Evolutionary conservation across 2,329 filamentous ascomycete genomes (phyloP).

Genomic region (Fonsecaea pedrosoi): DNA sequence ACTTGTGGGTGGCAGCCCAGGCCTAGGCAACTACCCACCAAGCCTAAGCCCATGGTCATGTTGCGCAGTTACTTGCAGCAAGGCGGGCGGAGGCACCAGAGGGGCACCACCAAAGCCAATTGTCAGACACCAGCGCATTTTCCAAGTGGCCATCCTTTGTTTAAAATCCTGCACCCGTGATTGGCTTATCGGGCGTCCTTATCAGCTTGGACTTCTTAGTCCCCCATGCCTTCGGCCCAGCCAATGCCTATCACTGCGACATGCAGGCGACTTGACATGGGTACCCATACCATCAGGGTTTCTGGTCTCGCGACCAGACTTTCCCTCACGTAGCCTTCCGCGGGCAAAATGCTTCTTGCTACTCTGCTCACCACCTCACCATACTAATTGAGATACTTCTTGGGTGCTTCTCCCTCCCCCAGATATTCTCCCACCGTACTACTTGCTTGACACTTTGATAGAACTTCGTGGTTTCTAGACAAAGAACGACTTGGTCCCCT

Average conservation of each 20-base stretch:
- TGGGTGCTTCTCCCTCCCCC: neutral
- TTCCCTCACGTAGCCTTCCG: constrained; percentile 2
- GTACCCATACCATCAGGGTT: constrained; percentile 6
- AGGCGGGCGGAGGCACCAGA: neutral
- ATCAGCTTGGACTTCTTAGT: constrained; percentile 12
- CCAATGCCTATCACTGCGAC: constrained; percentile 12
- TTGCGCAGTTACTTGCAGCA: neutral
- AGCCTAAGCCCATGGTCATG: neutral
- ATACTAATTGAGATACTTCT: neutral
- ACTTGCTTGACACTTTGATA: neutral
- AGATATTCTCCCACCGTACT: neutral
- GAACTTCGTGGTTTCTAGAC: neutral
- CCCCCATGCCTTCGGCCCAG: neutral
- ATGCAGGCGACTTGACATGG: neutral
- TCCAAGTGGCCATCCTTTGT: constrained; percentile 17
- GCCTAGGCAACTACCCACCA: neutral
- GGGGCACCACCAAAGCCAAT: neutral
- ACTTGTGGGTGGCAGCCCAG: neutral
- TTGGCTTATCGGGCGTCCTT: constrained; percentile 19
- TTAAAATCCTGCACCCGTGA: constrained; percentile 7
- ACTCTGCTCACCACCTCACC: neutral
- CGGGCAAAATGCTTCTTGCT: constrained; percentile 5
- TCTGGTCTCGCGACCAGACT: constrained; percentile 18
- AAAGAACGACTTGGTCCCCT: neutral
- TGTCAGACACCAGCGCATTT: constrained; percentile 13